Conservation (phyloP, 495 filamentous ascomycete species). For the Podospora appendiculata region DNA sequence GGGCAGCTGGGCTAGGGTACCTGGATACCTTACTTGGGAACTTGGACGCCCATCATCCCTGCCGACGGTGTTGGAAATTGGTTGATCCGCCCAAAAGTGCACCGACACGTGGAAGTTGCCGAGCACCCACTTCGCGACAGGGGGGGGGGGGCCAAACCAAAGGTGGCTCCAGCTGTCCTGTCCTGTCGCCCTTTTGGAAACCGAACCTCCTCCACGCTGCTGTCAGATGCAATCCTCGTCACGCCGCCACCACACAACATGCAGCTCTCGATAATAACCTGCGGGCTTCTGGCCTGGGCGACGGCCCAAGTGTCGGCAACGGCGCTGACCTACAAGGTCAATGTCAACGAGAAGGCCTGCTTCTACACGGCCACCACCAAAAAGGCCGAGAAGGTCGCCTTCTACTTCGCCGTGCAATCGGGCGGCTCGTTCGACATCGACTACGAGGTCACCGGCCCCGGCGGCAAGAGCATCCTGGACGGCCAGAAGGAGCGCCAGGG, state of each 20-base stretch:
- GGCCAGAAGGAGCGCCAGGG: conserved; percentile 91
- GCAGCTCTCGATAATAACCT: conserved; percentile 40
- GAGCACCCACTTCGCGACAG: background rate
- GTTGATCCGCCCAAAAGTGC: conserved; percentile 19
- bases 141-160: too few species aligned
- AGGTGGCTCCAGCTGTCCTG: conserved; percentile 11
- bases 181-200: background rate
- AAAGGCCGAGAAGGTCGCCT: conserved; percentile 80
- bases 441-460: conserved; percentile 79
- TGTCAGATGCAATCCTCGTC: conserved; percentile 1
- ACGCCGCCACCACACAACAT: conserved; percentile 26
- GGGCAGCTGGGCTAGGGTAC: background rate
- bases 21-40: background rate
- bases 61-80: conserved; percentile 6
- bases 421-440: conserved; percentile 95
- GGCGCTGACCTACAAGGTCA: conserved; percentile 89
- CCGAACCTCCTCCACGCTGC: background rate
- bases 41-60: background rate
- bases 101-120: background rate
- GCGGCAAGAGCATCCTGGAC: conserved; percentile 74
- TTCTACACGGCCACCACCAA: conserved; percentile 78
- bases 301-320: conserved; percentile 61
- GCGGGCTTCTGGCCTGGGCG: conserved; percentile 58
- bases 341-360: conserved; percentile 87
- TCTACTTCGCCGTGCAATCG: conserved; percentile 99